Evolutionary conservation across 345 rosid species (phyloP).

Genomic region (Pelargonium nanum): DNA sequence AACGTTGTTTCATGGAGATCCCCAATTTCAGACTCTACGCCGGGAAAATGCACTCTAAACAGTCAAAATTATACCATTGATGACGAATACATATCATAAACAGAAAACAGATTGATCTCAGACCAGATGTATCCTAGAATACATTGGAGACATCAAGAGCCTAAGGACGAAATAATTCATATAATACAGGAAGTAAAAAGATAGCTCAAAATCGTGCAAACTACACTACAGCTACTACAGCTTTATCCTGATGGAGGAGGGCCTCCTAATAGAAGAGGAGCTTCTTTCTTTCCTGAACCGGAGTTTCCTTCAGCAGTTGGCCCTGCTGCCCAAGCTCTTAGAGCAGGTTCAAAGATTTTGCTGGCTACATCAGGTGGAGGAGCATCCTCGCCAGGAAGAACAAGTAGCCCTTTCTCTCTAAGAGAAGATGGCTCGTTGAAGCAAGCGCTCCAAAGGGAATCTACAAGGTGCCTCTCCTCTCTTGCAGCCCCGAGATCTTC

Average conservation of each 20-base stretch:
- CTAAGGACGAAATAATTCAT: too few relatives aligned
- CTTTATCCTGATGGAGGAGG: constrained; percentile 15
- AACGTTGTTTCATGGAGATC: too few relatives aligned
- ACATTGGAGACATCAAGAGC: too few relatives aligned
- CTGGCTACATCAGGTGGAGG: constrained; percentile 64
- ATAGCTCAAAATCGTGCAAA: too few relatives aligned
- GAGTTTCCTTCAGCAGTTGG: constrained; percentile 20
- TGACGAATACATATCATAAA: too few relatives aligned
- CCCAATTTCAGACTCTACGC: too few relatives aligned
- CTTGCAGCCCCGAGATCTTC: constrained; percentile 73
- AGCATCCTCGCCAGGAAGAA: constrained; percentile 69
- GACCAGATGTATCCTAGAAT: too few relatives aligned
- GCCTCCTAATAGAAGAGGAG: constrained; percentile 56
- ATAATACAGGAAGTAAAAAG: too few relatives aligned
- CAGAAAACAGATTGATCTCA: too few relatives aligned
- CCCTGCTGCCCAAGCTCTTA: constrained; percentile 58
- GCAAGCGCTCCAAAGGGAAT: constrained; percentile 63
- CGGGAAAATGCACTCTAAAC: too few relatives aligned
- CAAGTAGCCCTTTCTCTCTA: constrained; percentile 57
- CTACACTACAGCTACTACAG: too few relatives aligned
- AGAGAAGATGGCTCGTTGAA: constrained; percentile 62
- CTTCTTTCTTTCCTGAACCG: constrained; percentile 31
- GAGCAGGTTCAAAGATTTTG: constrained; percentile 69
- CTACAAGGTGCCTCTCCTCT: constrained; percentile 80
- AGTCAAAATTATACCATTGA: too few relatives aligned